These are phyloP conservation scores for Acrodontium crateriforme DNA, from an alignment of 2,329 filamentous ascomycete species.

Conservation along the genomic window DNA sequence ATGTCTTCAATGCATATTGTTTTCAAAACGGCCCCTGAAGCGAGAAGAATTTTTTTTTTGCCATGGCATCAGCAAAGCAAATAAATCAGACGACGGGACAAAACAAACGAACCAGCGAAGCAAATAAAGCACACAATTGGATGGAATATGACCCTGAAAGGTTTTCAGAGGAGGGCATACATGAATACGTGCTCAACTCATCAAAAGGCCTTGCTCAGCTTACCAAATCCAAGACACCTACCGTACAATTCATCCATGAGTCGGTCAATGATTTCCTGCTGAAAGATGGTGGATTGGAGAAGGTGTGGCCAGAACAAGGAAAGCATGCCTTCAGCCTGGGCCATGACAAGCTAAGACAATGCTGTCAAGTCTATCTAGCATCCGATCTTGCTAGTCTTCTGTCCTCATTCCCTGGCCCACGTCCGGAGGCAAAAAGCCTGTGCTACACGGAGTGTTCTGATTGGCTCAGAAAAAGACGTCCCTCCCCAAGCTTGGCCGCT, in stretches of 20 bases:
- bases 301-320: slow-evolving; percentile 17
- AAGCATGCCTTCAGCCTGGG: background rate
- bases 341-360: slow-evolving; percentile 10
- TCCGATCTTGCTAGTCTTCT: background rate
- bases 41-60: slow-evolving; percentile 35
- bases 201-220: slow-evolving; percentile 41
- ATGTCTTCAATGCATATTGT: slow-evolving; percentile 43
- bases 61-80: slow-evolving; percentile 21
- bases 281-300: slow-evolving; percentile 19
- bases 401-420: background rate
- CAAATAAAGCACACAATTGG: slow-evolving; percentile 1
- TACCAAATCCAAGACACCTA: slow-evolving; percentile 17
- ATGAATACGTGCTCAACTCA: slow-evolving; percentile 24
- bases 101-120: background rate
- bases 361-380: slow-evolving; percentile 4
- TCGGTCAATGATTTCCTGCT: slow-evolving; percentile 37
- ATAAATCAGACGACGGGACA: background rate
- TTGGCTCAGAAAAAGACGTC: background rate
- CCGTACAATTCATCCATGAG: slow-evolving; percentile 42
- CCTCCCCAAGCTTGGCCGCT: slow-evolving; percentile 1
- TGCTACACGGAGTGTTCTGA: slow-evolving; percentile 1
- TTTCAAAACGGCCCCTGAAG: slow-evolving; percentile 29
- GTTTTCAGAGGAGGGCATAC: slow-evolving; percentile 12
- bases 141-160: slow-evolving; percentile 14
- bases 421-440: slow-evolving; percentile 6